Evolutionary conservation across 768 basidiomycete genomes (phyloP).

Genomic region (Rubroboletus satanas): DNA sequence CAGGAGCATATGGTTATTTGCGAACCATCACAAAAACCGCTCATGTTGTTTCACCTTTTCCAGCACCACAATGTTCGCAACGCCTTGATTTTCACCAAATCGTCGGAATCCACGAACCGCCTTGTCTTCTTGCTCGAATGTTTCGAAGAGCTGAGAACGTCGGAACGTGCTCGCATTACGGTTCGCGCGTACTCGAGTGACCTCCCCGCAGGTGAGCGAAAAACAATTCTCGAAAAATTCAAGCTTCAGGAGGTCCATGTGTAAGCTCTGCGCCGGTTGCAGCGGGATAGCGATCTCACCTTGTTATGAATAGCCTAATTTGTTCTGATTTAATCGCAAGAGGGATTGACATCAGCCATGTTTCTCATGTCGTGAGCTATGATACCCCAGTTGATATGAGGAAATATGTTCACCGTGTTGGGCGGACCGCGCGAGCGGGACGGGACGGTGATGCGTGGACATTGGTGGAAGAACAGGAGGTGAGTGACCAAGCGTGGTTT

Average conservation of each 20-base stretch:
- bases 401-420: constrained; percentile 97
- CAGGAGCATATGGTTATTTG: constrained; percentile 88
- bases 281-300: not conserved
- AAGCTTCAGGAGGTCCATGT: constrained; percentile 76
- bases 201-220: constrained; percentile 67
- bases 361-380: constrained; percentile 92
- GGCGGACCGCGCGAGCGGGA: constrained; percentile 93
- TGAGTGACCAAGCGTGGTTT: constrained; percentile 23
- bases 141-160: constrained; percentile 55
- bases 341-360: constrained; percentile 91
- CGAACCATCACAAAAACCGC: constrained; percentile 76
- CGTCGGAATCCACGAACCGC: constrained; percentile 82
- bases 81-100: constrained; percentile 95
- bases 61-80: constrained; percentile 57
- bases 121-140: constrained; percentile 79
- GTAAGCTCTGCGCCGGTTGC: constrained; percentile 42
- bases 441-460: constrained; percentile 89
- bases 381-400: constrained; percentile 96
- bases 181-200: constrained; percentile 86
- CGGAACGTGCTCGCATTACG: constrained; percentile 32
- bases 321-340: constrained; percentile 95
- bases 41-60: constrained; percentile 85
- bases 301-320: constrained; percentile 59
- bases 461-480: constrained; percentile 92
- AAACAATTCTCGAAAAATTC: constrained; percentile 74